A percentile compares a stretch with the other conserved stretches of the same genome.
These are phyloP conservation scores for Tricholoma sp. DNA, from an alignment of 768 basidiomycete species.

Conservation along the genomic window DNA sequence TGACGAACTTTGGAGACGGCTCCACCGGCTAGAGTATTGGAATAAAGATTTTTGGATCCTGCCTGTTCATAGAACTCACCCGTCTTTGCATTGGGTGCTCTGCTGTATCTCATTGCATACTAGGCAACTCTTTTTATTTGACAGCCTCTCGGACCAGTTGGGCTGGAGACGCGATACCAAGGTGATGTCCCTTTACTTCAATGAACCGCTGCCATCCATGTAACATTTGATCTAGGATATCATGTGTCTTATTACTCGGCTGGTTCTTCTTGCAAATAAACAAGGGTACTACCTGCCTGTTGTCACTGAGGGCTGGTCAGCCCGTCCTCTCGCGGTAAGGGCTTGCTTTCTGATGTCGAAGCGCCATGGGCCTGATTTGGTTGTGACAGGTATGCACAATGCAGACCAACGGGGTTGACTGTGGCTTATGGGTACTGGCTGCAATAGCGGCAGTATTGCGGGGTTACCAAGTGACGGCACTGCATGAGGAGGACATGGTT, in stretches of 20 bases:
- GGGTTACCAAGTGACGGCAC: neutral
- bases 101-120: slow-evolving; percentile 1
- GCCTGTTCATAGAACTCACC: neutral
- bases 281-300: slow-evolving; percentile 1
- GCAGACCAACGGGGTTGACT: slow-evolving; percentile 1
- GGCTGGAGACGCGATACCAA: neutral
- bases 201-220: neutral
- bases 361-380: neutral
- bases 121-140: neutral
- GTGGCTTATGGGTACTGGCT: slow-evolving; percentile 2
- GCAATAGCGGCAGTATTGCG: neutral
- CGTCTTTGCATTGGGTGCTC: slow-evolving; percentile 1
- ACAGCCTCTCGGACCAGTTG: neutral
- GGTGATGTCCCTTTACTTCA: neutral
- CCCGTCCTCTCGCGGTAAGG: neutral
- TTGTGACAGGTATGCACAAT: neutral
- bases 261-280: slow-evolving; percentile 1
- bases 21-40: slow-evolving; percentile 1
- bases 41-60: slow-evolving; percentile 1
- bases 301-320: slow-evolving; percentile 1
- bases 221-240: slow-evolving; percentile 1
- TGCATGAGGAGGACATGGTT: slow-evolving; percentile 1
- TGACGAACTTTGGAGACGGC: neutral
- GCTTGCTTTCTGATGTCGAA: neutral
- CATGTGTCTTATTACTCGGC: neutral